Evolutionary conservation across 2,329 filamentous ascomycete genomes (phyloP), one percentile per base, ranked within the genome.

Genomic region (Exophiala aquamarina): DNA sequence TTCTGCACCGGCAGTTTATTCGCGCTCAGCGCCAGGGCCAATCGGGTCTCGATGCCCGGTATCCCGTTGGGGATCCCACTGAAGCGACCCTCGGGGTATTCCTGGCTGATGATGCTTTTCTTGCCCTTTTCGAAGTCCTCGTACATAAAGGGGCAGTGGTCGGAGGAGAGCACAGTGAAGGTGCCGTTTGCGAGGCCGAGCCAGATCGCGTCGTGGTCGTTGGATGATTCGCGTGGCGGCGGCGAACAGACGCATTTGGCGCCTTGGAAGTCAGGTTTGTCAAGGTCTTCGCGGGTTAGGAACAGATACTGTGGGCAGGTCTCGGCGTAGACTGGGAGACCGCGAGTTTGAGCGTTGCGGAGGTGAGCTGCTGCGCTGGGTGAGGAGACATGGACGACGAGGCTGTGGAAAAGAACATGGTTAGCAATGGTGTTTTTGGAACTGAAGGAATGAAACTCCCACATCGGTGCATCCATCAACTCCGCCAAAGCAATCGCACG

Each of bases 241-340:
- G 77, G 77, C 4, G 69, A 72, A 57, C 77, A 81, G 2, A 80
- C 74, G 54, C 71, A 74, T 62, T 79, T 79, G 4, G 76, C 76
- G 11, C 76, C 77, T 44, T 66, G 60, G 21, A 66, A 62, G 4
- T 67, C 66, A 0, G 63, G 66, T 6, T 65, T 64, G 23, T 70
- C 67, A 4, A 77, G 63, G 40, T 72, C 65, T 6, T 70, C 65
- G n/a, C 72, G 69, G 1, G 75, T 74, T n/a, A 81, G 65, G 53
- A 77, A 77, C 13, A 81, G 68, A 52, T 82, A 81, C 46, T 81
- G 78, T 3, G 78, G 78, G 57, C 78, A 81, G 1, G 78, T 82
- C 60, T 81, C 77, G 2, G 74, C 78, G 52, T 77, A 75, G 17
- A 81, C 68, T 0, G 78, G 77, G 8, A 79, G 65, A 0, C 73